These are phyloP conservation scores for Strigomonas culicis DNA, from an alignment of 208 protist genomes.

Conservation along the genomic window DNA sequence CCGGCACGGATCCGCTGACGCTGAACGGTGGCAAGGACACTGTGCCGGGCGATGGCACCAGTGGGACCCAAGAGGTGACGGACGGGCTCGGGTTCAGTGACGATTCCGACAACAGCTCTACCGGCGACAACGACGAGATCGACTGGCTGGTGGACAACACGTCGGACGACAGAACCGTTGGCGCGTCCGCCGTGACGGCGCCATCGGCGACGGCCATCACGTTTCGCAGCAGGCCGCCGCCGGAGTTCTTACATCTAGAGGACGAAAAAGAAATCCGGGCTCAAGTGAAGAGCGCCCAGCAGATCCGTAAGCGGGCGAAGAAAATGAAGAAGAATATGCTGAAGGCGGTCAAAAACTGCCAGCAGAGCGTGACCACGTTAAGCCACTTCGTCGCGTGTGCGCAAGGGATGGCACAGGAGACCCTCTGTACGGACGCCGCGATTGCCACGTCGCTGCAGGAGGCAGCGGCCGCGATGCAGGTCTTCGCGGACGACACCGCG, in stretches of 20 bases:
- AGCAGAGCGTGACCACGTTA: slow-evolving; percentile 14
- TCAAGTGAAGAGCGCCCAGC: slow-evolving; percentile 28
- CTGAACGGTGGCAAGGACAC: too few relatives aligned
- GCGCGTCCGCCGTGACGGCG: slow-evolving; percentile 3
- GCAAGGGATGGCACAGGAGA: slow-evolving; percentile 8
- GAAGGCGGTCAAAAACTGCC: slow-evolving; percentile 18
- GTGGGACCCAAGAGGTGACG: too few relatives aligned
- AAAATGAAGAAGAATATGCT: slow-evolving; percentile 31
- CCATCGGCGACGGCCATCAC: slow-evolving; percentile 27
- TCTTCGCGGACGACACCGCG: slow-evolving; percentile 11
- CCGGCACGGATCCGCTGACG: too few relatives aligned
- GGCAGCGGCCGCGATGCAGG: slow-evolving; percentile 18
- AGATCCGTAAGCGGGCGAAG: slow-evolving; percentile 22
- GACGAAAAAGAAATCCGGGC: slow-evolving; percentile 27
- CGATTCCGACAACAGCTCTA: too few relatives aligned
- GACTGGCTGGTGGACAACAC: neutral
- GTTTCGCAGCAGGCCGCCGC: slow-evolving; percentile 24
- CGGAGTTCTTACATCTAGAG: slow-evolving; percentile 25
- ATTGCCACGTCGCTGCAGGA: slow-evolving; percentile 18
- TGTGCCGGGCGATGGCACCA: too few relatives aligned
- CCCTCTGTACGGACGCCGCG: slow-evolving; percentile 21
- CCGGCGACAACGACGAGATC: neutral
- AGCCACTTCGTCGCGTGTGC: slow-evolving; percentile 15
- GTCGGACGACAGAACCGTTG: neutral
- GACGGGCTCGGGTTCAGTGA: too few relatives aligned